phyloP scores from a whole-genome alignment of 176 grass and related monocot genomes.

The Zoysia pacifica region DNA sequence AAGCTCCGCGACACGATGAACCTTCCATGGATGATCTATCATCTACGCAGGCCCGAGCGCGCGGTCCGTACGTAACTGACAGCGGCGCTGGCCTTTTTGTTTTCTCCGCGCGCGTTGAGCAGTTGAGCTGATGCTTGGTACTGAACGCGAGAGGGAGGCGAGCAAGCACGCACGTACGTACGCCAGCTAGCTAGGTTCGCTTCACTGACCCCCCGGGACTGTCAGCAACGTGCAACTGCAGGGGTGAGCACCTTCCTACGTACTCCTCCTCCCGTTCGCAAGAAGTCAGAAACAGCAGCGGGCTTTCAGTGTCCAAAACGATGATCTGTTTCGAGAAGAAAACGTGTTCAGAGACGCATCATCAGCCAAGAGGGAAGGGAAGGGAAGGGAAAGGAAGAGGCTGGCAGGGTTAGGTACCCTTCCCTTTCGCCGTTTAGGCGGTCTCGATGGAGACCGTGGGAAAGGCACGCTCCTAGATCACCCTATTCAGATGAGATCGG shows the following conservation, averaged over 20 bases:
- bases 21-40: constrained; percentile 18
- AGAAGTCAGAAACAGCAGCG: constrained; percentile 28
- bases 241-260: neutral
- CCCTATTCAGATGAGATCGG: neutral
- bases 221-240: neutral
- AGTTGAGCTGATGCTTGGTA: neutral
- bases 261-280: neutral
- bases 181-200: neutral
- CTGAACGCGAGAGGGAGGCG: constrained; percentile 31
- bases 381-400: too few relatives aligned
- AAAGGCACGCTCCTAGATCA: constrained; percentile 12
- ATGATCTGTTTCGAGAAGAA: neutral
- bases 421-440: constrained; percentile 29
- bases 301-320: neutral
- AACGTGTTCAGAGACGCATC: neutral
- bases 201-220: constrained; percentile 2
- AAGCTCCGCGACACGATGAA: constrained; percentile 29
- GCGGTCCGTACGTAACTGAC: neutral
- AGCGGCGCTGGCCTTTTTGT: neutral
- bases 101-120: neutral
- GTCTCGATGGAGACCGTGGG: constrained; percentile 12
- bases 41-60: neutral
- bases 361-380: too few relatives aligned
- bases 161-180: neutral
- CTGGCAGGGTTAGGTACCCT: constrained; percentile 20